A percentile compares a stretch with the other conserved stretches of the same genome.
Conservation (phyloP, 148 eudicot genomes). For the Euryodendron excelsum region DNA sequence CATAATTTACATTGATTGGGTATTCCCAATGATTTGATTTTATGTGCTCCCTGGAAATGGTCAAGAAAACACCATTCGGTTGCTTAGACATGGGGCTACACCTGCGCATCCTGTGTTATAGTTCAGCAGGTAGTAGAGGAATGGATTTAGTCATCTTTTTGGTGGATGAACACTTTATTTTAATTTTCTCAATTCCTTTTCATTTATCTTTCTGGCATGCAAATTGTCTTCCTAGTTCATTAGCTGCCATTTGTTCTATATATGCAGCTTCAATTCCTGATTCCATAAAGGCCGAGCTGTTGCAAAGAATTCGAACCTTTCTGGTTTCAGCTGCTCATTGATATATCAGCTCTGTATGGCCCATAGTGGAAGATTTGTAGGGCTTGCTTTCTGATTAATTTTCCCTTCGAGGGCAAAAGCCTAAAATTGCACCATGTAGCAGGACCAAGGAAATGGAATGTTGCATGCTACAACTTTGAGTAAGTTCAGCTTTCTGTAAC, state of each 20-base stretch:
- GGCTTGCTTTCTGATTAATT: background rate
- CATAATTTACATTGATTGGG: too few species aligned
- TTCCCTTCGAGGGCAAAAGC: too few species aligned
- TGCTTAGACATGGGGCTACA: background rate
- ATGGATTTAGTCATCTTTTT: background rate
- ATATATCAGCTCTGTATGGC: conserved; percentile 10
- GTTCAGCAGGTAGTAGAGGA: background rate
- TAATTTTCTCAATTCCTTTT: background rate
- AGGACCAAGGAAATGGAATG: background rate
- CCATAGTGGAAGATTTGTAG: background rate
- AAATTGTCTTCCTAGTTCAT: background rate
- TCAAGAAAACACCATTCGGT: background rate
- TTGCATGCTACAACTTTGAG: background rate
- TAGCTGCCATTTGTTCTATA: background rate
- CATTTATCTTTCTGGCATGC: background rate
- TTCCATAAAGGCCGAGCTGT: conserved; percentile 64
- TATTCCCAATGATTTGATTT: background rate
- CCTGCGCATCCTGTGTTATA: background rate
- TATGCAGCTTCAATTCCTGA: conserved; percentile 68
- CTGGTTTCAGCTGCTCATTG: conserved; percentile 58
- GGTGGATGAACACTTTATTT: background rate
- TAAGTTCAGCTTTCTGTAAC: conserved; percentile 3
- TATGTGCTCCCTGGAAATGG: background rate
- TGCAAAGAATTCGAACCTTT: conserved; percentile 63
- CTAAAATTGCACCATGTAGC: background rate